Evolutionary conservation across 2,329 filamentous ascomycete genomes (phyloP).

Genomic region (Fusarium temperatum): DNA sequence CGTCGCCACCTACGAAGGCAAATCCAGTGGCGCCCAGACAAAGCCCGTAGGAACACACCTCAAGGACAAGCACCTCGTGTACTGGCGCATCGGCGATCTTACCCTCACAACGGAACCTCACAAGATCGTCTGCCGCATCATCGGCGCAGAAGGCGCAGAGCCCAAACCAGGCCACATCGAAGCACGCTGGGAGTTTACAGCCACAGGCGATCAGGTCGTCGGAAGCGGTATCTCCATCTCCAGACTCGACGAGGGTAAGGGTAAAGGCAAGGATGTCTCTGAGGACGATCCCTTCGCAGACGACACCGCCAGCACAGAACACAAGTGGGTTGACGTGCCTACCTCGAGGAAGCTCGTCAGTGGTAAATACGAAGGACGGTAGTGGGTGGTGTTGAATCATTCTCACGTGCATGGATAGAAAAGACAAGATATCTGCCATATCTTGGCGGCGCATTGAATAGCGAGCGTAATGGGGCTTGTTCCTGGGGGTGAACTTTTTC

Average conservation of each 20-base stretch:
- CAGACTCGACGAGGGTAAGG: slow-evolving; percentile 58
- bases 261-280: slow-evolving; percentile 61
- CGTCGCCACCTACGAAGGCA: slow-evolving; percentile 75
- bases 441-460: slow-evolving; percentile 45
- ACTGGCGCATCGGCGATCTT: slow-evolving; percentile 83
- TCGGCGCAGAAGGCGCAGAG: slow-evolving; percentile 73
- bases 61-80: slow-evolving; percentile 79
- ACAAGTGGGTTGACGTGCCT: slow-evolving; percentile 73
- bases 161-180: slow-evolving; percentile 82
- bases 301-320: slow-evolving; percentile 44
- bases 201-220: slow-evolving; percentile 54
- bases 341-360: slow-evolving; percentile 73
- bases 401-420: slow-evolving; percentile 34
- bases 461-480: slow-evolving; percentile 39
- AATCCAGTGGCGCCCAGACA: slow-evolving; percentile 74
- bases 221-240: slow-evolving; percentile 73
- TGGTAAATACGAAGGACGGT: slow-evolving; percentile 75
- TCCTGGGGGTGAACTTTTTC: slow-evolving; percentile 33
- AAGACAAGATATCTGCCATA: slow-evolving; percentile 37
- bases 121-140: slow-evolving; percentile 85
- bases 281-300: slow-evolving; percentile 77
- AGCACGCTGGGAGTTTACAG: slow-evolving; percentile 76
- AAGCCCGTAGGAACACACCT: slow-evolving; percentile 83
- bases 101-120: slow-evolving; percentile 71
- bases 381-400: slow-evolving; percentile 5